These are phyloP conservation scores for Punctularia strigosozonata DNA, from an alignment of 768 basidiomycete species.

Conservation along the genomic window DNA sequence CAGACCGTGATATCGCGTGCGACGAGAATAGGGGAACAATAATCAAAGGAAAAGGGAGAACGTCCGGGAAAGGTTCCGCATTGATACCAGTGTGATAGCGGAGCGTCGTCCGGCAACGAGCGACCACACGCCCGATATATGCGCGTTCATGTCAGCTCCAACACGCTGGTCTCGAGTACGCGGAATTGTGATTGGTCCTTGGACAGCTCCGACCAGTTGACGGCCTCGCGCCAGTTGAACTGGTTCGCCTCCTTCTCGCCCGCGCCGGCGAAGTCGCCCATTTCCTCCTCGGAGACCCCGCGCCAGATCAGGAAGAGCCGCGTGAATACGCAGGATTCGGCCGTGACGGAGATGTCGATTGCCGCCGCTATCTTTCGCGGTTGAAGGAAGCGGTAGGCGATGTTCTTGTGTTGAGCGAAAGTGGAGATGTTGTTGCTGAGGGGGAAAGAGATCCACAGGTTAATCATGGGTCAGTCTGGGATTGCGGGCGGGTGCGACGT, in stretches of 20 bases:
- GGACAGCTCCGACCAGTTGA: constrained; percentile 73
- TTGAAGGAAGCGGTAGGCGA: constrained; percentile 81
- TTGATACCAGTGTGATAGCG: too few species aligned
- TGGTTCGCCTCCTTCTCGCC: constrained; percentile 81
- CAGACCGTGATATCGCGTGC: too few species aligned
- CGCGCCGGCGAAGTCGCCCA: constrained; percentile 59
- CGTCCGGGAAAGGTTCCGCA: too few species aligned
- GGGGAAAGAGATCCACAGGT: constrained; percentile 2
- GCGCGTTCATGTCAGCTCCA: constrained; percentile 55
- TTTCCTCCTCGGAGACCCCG: constrained; percentile 70
- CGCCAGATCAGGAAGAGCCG: constrained; percentile 82
- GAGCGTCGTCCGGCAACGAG: too few species aligned
- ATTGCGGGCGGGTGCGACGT: constrained; percentile 16
- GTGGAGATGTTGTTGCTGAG: constrained; percentile 63
- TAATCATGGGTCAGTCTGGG: constrained; percentile 1
- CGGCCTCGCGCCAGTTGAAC: constrained; percentile 70
- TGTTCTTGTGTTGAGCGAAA: constrained; percentile 72
- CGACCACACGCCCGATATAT: too few species aligned
- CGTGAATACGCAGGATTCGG: constrained; percentile 71
- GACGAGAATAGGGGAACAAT: too few species aligned
- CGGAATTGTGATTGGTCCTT: constrained; percentile 68
- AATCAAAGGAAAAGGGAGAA: too few species aligned
- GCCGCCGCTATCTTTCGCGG: constrained; percentile 73
- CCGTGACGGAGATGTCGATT: constrained; percentile 78
- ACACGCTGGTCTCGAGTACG: constrained; percentile 66